Base-by-base conservation (phyloP, 345 rosid species). In the Heritiera littoralis region DNA sequence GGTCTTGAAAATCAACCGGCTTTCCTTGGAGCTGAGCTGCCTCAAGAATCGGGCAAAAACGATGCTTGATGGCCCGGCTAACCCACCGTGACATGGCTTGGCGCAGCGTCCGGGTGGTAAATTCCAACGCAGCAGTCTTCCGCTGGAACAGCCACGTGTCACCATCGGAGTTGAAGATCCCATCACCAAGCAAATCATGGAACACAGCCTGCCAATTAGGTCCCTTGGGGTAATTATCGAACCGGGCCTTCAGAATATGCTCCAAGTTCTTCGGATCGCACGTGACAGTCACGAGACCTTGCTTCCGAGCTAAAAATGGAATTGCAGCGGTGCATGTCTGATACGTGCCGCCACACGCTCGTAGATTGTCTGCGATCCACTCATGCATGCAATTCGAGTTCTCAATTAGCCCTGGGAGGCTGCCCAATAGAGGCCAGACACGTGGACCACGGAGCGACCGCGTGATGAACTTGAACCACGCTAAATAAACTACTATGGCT, bases 1-100 rank as follows among this genome's bases (percentile, higher is more conserved):
- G 54, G 66, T 92, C 94, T 68, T 92, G 97, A 28, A 92, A 84
- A 82, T 92, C 97, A 3, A 92, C 72, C 58, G 91, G 85, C 80
- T 83, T 80, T 63, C 79, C 76, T 28, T 75, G 70, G 5, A n/a
- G 40, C 82, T 76, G 86, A 60, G 93, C 92, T 12, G 86, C 30
- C 35, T 90, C 90, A 0, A 92, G 93, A 60, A 92, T 84, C 0
- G 94, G 94, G 28, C 87, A 85, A 30, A 92, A 86, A 17, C 94
- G 85, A 61, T 82, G 30, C 85, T 87, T 87, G 64, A 90, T 90
- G 43, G 93, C 90, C 67, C 92, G 87, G 83, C 86, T 89, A 32
- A 90, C 92, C 94, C 97, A 90, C 18, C 93, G 84, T 77, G 86
- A 89, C 94, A 89, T 90, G 81, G 94, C 97, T 83, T 90, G 93